phyloP scores from a whole-genome alignment of 208 protist genomes.

The Acanthamoeba triangularis region DNA sequence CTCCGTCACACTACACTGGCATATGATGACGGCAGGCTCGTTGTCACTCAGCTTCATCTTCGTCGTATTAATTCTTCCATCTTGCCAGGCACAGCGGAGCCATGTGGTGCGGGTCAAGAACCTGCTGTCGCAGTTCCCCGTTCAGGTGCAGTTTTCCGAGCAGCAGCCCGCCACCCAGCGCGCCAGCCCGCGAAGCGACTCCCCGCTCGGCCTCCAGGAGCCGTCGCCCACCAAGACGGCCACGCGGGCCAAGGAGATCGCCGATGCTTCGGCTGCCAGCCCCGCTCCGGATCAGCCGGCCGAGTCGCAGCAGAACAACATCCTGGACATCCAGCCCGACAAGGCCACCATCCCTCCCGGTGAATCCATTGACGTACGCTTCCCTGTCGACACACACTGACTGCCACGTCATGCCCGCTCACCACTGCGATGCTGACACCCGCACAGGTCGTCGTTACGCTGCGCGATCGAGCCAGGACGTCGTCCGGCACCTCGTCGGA shows the following conservation, averaged over 20 bases:
- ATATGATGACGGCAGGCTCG: no score
- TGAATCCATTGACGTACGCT: neutral
- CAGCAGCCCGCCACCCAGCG: neutral
- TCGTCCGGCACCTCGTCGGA: neutral
- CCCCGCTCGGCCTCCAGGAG: neutral
- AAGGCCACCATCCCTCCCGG: constrained; percentile 25
- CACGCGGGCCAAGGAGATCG: neutral
- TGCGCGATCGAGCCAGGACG: neutral
- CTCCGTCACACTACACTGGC: no score
- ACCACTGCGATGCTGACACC: no score
- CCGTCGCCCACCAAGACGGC: neutral
- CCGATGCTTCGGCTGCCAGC: neutral
- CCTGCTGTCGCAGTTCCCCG: constrained; percentile 59
- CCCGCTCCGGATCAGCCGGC: neutral
- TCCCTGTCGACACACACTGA: neutral
- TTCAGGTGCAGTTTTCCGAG: constrained; percentile 24
- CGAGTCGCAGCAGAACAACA: neutral
- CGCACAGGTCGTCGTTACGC: neutral
- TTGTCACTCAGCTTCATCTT: no score
- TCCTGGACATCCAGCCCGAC: constrained; percentile 25
- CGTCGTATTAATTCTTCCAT: no score
- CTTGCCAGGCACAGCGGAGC: neutral
- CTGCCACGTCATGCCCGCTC: neutral
- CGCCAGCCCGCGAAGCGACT: constrained; percentile 3
- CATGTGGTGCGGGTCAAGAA: constrained; percentile 32